These are phyloP conservation scores for Acidiella bohemica DNA, from an alignment of 495 filamentous ascomycete genomes.

Conservation along the genomic window DNA sequence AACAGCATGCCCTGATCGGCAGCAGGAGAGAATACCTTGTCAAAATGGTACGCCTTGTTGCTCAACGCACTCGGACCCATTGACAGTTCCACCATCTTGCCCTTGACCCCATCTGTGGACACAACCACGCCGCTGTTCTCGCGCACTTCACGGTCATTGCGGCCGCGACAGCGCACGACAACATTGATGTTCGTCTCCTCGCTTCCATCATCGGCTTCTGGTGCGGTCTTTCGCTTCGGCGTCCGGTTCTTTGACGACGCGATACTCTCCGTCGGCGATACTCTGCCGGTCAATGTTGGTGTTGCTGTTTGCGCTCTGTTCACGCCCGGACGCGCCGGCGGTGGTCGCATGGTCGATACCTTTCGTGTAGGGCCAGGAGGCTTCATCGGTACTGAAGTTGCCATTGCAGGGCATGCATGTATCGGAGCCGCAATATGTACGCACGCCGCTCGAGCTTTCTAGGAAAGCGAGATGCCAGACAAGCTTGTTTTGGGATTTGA, in stretches of 20 bases:
- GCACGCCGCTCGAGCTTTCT: too few relatives aligned
- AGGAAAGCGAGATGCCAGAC: too few relatives aligned
- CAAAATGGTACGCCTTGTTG: constrained; percentile 94
- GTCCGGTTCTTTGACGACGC: constrained; percentile 39
- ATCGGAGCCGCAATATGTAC: neutral
- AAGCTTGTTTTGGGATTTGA: too few relatives aligned
- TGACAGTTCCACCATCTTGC: constrained; percentile 67
- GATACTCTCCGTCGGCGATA: constrained; percentile 53
- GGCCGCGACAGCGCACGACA: constrained; percentile 83
- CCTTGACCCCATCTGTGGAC: constrained; percentile 71
- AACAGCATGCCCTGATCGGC: constrained; percentile 87
- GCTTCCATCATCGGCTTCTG: constrained; percentile 53
- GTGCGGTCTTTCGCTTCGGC: constrained; percentile 34
- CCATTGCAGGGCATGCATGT: too few relatives aligned
- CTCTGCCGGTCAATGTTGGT: constrained; percentile 31
- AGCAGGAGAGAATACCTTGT: constrained; percentile 91
- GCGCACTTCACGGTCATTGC: constrained; percentile 77
- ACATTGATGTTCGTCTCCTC: constrained; percentile 96
- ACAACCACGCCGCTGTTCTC: constrained; percentile 92
- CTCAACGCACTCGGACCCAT: constrained; percentile 87
- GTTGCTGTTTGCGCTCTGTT: constrained; percentile 33
- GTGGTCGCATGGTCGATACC: constrained; percentile 35
- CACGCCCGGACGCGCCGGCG: constrained; percentile 24
- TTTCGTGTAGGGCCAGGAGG: neutral
- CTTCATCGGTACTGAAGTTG: neutral